Evolutionary conservation across 2,329 filamentous ascomycete genomes (phyloP), one percentile per base, ranked within the genome.

Genomic region (Hypomyces rosellus): DNA sequence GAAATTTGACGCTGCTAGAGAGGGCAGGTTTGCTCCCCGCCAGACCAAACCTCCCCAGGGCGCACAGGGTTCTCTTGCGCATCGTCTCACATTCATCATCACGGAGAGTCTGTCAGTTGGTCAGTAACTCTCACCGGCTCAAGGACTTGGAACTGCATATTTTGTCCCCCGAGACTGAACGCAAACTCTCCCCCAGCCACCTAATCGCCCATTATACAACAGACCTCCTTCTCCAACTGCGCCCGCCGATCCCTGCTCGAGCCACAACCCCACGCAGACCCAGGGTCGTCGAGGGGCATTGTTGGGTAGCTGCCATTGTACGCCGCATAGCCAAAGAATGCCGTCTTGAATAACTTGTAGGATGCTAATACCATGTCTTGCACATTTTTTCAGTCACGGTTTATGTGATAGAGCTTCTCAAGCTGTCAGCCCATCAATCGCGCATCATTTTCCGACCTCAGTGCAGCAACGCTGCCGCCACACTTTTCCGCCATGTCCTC

Each of bases 401-500:
- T 53, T 45, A 46, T 50, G 46, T 50, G 38, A 37, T 50, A 51
- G 45, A 47, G 13, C 48, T 16, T 33, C n/a, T 40, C 39, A 22
- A 41, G 30, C 33, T 38, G 39, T 25, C 36, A 46, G 6, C 30
- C 15, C 15, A 16, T 18, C 20, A 48, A 36, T 36, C 40, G 51
- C 51, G 48, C 48, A 47, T 39, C 48, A 41, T 46, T 50, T 53
- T 46, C 45, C 51, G 30, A 42, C 55, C 46, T 54, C 45, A 50
- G 52, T 54, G 55, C 57, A 55, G 48, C 57, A 49, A 48, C 39
- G 48, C 56, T 50, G 45, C 47, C 51, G 55, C 54, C 56, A 59
- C 37, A 40, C 36, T 40, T 20, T 22, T 15, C 63, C 63, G 72
- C 63, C 67, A 96, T 96, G 91, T 82, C 85, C 25, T 30, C 25